A percentile compares a stretch with the other conserved stretches of the same genome.
Evolutionary conservation across 768 basidiomycete species (phyloP).

Genomic region (Russula sp.): DNA sequence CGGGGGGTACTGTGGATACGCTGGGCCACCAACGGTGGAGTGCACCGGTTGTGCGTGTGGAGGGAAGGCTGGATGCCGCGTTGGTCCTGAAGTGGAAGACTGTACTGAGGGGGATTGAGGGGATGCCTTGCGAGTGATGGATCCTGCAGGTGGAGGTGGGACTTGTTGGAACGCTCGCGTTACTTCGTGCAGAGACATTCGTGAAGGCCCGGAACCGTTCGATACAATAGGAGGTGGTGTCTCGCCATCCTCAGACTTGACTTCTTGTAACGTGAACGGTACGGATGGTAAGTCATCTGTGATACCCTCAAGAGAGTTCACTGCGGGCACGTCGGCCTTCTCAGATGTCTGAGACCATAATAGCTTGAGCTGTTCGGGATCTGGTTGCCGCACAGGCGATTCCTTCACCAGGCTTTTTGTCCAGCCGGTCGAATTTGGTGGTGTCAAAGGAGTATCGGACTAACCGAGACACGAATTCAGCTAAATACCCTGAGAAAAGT

Average conservation of each 20-base stretch:
- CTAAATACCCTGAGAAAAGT: slow-evolving; percentile 1
- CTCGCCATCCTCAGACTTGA: slow-evolving; percentile 81
- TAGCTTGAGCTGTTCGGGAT: slow-evolving; percentile 80
- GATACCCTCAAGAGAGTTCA: slow-evolving; percentile 81
- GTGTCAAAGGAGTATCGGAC: slow-evolving; percentile 43
- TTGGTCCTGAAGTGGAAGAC: slow-evolving; percentile 6
- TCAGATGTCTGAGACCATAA: slow-evolving; percentile 78
- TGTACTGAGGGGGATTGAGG: slow-evolving; percentile 38
- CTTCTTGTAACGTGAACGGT: slow-evolving; percentile 77
- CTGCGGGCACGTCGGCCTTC: slow-evolving; percentile 56
- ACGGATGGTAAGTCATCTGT: slow-evolving; percentile 75
- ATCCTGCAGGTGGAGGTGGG: slow-evolving; percentile 51
- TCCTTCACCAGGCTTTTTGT: slow-evolving; percentile 59
- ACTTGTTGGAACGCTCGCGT: slow-evolving; percentile 86
- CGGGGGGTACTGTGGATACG: slow-evolving; percentile 56
- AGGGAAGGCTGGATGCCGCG: slow-evolving; percentile 17
- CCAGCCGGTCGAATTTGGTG: slow-evolving; percentile 50
- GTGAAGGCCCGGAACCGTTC: slow-evolving; percentile 43
- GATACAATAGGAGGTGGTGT: slow-evolving; percentile 63
- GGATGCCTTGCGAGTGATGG: slow-evolving; percentile 40
- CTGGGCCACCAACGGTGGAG: slow-evolving; percentile 28
- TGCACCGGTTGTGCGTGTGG: slow-evolving; percentile 23
- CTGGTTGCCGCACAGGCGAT: slow-evolving; percentile 59
- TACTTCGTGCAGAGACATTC: slow-evolving; percentile 78
- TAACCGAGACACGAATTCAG: slow-evolving; percentile 29